Base-by-base conservation (phyloP, 1,284 basidiomycete species). In the Cryptococcus sp. region DNA sequence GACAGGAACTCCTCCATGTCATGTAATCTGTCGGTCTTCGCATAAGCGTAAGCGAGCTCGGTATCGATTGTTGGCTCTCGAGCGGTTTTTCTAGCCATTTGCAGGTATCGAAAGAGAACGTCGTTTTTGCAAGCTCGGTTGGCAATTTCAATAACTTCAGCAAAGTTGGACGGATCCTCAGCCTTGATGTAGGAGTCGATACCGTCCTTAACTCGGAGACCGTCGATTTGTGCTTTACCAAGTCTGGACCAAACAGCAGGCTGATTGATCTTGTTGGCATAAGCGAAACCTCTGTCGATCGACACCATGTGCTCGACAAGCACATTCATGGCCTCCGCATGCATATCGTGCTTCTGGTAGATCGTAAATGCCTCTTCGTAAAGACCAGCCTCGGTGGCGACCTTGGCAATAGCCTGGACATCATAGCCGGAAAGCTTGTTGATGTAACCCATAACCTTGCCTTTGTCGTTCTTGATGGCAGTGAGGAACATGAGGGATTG, bases 181-280 rank as follows among this genome's bases (percentile, higher is more conserved):
- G 96, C 94, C 81, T 96, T 97, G 84, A 98, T 94, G 79, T 99
- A 99, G 30, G 95, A 98, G 75, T 98, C 93, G 68, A 98, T 98
- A 42, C 96, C 86, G 71, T 99, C 96, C 79, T 98, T 98, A 80
- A 99, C 89, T 49, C 96, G 89, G 58, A 98, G 83, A 66, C 96
- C 96, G 76, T 99, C 96, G 55, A 99, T 84, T 79, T 99, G 96
- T n/a, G 96, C 96, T 78, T 99, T 99, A 43, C 90, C 96, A 64
- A 99, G 84, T 52, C 96, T 81, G 67, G 88, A 92, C 96, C 96
- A 99, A 34, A 98, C 92, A 65, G 92, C 92, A 34, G 96, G 93
- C 77, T 87, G 83, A 80, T 98, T 92, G 78, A 98, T 87, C 81
- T 98, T 98, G 80, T 86, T 90, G 59, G 96, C 96, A 69, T 91